Percentiles rank a stretch among this genome's conserved stretches.
phyloP scores from a whole-genome alignment of 768 basidiomycete genomes.

The Phylloporus arenicola region DNA sequence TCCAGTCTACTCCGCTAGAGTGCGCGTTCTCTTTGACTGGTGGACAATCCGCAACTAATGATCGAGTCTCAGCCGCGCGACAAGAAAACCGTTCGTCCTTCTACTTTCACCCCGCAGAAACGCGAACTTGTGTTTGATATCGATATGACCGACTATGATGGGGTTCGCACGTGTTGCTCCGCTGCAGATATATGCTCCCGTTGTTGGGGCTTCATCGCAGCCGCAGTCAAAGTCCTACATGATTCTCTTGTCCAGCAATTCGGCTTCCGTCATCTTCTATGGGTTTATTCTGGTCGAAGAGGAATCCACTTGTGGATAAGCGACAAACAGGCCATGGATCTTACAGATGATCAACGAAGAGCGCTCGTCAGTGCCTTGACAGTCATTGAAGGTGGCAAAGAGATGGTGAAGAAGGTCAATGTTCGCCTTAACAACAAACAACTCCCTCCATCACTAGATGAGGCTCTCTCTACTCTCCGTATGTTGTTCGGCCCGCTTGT shows the following conservation, averaged over 20 bases:
- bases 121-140: conserved; percentile 99
- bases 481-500: conserved; percentile 61
- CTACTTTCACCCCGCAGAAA: conserved; percentile 62
- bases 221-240: conserved; percentile 86
- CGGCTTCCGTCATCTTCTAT: conserved; percentile 84
- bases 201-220: conserved; percentile 94
- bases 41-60: conserved; percentile 1
- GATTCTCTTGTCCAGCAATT: conserved; percentile 78
- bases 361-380: conserved; percentile 85
- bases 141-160: conserved; percentile 99
- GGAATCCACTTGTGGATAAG: conserved; percentile 99
- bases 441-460: conserved; percentile 71
- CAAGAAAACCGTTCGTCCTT: conserved; percentile 73
- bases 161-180: conserved; percentile 90
- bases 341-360: conserved; percentile 88
- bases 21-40: conserved; percentile 36
- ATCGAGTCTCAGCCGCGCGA: conserved; percentile 65
- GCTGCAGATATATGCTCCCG: conserved; percentile 84
- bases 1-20: conserved; percentile 82
- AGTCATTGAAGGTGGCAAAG: conserved; percentile 75
- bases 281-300: conserved; percentile 98
- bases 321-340: conserved; percentile 77
- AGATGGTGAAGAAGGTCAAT: conserved; percentile 78
- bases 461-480: conserved; percentile 46
- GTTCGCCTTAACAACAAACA: conserved; percentile 43